Percentiles rank a stretch among this genome's conserved stretches.
These are phyloP conservation scores for Cardamine chenopodiifolia DNA, from an alignment of 345 rosid species.

Conservation along the genomic window DNA sequence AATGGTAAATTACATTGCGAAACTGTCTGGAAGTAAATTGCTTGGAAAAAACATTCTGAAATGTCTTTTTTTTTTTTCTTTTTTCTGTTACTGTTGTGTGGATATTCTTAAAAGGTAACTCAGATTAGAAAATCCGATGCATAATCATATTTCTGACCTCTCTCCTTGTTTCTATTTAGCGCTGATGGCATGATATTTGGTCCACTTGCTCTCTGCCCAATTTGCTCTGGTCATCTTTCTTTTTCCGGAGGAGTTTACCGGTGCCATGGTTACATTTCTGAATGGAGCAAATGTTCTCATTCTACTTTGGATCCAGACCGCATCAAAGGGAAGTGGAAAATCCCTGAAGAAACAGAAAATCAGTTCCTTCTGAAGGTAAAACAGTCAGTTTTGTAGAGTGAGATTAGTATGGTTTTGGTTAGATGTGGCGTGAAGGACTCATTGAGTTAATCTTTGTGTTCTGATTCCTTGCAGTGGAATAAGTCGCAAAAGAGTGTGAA, in stretches of 20 bases:
- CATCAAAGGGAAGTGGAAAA: slow-evolving; percentile 77
- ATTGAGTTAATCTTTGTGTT: slow-evolving; percentile 11
- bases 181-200: slow-evolving; percentile 98
- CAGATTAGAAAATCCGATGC: background rate
- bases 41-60: background rate
- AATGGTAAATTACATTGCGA: slow-evolving; percentile 57
- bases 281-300: slow-evolving; percentile 91
- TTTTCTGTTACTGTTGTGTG: slow-evolving; percentile 2
- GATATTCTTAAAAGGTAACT: slow-evolving; percentile 2
- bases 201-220: slow-evolving; percentile 69
- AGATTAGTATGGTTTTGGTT: background rate
- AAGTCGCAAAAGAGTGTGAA: slow-evolving; percentile 73
- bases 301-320: slow-evolving; percentile 74
- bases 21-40: slow-evolving; percentile 8
- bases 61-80: background rate
- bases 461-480: slow-evolving; percentile 71
- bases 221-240: slow-evolving; percentile 72
- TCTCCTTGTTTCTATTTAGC: slow-evolving; percentile 48
- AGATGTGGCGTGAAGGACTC: slow-evolving; percentile 12
- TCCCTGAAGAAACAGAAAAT: slow-evolving; percentile 70
- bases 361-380: slow-evolving; percentile 70
- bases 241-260: slow-evolving; percentile 78
- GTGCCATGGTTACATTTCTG: slow-evolving; percentile 76
- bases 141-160: slow-evolving; percentile 15
- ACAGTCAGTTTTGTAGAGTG: slow-evolving; percentile 19